Evolutionary conservation across 2,329 filamentous ascomycete genomes (phyloP), one percentile per base, ranked within the genome.

Genomic region (Acephala macrosclerotiorum): DNA sequence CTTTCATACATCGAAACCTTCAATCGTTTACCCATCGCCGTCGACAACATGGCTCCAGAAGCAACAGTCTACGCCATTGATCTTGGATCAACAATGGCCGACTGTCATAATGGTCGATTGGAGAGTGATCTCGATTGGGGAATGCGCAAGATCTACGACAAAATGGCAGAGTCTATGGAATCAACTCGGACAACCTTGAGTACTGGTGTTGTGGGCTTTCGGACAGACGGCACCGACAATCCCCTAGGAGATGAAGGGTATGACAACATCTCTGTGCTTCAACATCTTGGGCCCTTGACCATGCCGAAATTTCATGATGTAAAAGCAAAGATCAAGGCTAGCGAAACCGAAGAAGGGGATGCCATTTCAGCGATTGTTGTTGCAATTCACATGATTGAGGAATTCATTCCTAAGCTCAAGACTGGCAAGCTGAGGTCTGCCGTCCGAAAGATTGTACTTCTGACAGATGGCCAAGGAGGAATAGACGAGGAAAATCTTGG

Each of bases 81-180:
- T 80, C 83, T 97, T 26, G 94, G 94, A 65, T 83, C 82, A 74
- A 92, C 94, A n/a, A 97, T 97, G 92, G 90, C 85, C 65, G 83
- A 91, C 75, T 85, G 83, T 72, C 87, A 88, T 72, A 84, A 87
- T 80, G 93, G 91, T 29, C 89, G 96, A 71, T 77, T 82, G 22
- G 87, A 95, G 77, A 91, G 91, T 2, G 91, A 98, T 77, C 86
- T 99, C 20, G 93, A 97, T 67, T 99, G 91, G 88, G 87, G 89
- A 57, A 89, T 98, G 88, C 88, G 88, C 68, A 99, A 97, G 79
- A 87, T 98, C 58, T 99, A 95, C 94, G 95, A 98, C 83, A 96
- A 92, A 77, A 91, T 96, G 71, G 90, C 90, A 5, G 87, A 87
- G 8, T 93, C 89, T 3, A 90, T 93, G 78, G 79, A 85, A 55